Evolutionary conservation across 768 basidiomycete genomes (phyloP).

Genomic region (Boletus fagicola): DNA sequence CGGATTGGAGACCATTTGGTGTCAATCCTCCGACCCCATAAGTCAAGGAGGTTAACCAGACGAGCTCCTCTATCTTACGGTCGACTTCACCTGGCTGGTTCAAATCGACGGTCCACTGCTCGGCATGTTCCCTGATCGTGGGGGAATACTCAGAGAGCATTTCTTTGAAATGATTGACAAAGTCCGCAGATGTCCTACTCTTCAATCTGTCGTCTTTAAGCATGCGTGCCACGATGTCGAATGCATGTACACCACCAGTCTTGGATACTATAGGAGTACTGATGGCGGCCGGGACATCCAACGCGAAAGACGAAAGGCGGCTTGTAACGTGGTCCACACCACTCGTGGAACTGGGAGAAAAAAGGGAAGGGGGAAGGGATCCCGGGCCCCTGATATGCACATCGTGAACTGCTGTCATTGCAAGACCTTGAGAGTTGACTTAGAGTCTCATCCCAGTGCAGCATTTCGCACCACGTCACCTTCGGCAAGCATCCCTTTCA

Average conservation of each 20-base stretch:
- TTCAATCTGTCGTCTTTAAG: conserved; percentile 42
- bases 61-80: conserved; percentile 60
- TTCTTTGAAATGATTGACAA: conserved; percentile 19
- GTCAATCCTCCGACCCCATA: conserved; percentile 60
- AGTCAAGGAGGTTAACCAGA: conserved; percentile 52
- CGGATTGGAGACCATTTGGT: conserved; percentile 62
- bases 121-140: conserved; percentile 23
- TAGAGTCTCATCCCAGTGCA: neutral
- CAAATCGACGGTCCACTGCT: conserved; percentile 44
- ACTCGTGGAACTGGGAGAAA: neutral
- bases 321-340: conserved; percentile 2
- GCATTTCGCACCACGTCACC: conserved; percentile 35
- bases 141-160: neutral
- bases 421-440: conserved; percentile 21
- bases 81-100: conserved; percentile 38
- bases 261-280: neutral
- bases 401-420: conserved; percentile 25
- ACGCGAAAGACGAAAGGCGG: conserved; percentile 4
- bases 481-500: conserved; percentile 62
- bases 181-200: conserved; percentile 8
- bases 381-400: conserved; percentile 41
- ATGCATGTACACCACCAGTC: conserved; percentile 29
- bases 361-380: conserved; percentile 18
- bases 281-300: neutral
- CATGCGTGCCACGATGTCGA: conserved; percentile 52